A percentile compares a stretch with the other conserved stretches of the same genome.
Evolutionary conservation across 371 early-diverging fungal genomes (phyloP).

Genomic region (Mucor indicus): DNA sequence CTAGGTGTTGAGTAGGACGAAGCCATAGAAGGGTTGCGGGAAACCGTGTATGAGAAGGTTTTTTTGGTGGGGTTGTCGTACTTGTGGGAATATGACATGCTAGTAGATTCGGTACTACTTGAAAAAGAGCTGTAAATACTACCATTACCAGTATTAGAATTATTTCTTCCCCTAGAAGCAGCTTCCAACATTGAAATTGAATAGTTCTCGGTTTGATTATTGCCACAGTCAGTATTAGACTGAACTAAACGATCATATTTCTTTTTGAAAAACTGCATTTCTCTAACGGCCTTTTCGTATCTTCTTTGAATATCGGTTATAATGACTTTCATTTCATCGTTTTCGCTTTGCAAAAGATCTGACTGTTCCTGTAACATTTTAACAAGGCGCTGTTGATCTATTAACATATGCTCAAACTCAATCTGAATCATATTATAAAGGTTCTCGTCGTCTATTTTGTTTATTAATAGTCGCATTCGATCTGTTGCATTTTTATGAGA

Average conservation of each 20-base stretch:
- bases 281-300: slow-evolving; percentile 49
- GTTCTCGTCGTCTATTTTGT: no score
- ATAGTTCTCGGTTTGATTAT: neutral
- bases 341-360: slow-evolving; percentile 26
- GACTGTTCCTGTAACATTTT: slow-evolving; percentile 26
- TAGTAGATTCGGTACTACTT: slow-evolving; percentile 15
- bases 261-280: slow-evolving; percentile 47
- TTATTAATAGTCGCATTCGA: no score
- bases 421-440: no score
- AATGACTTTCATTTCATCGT: slow-evolving; percentile 21
- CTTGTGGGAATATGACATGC: slow-evolving; percentile 2
- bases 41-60: neutral
- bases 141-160: slow-evolving; percentile 11
- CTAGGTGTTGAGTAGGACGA: slow-evolving; percentile 21
- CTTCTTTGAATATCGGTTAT: slow-evolving; percentile 31
- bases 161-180: slow-evolving; percentile 1
- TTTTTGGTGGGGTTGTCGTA: slow-evolving; percentile 3
- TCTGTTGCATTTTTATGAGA: no score
- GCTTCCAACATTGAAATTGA: neutral
- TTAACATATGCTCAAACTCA: no score
- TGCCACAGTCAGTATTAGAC: no score
- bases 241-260: slow-evolving; percentile 31
- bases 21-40: slow-evolving; percentile 23
- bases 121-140: slow-evolving; percentile 20
- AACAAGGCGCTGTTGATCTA: no score